phyloP scores from a whole-genome alignment of 495 filamentous ascomycete species.

The Podospora fimiseda region DNA sequence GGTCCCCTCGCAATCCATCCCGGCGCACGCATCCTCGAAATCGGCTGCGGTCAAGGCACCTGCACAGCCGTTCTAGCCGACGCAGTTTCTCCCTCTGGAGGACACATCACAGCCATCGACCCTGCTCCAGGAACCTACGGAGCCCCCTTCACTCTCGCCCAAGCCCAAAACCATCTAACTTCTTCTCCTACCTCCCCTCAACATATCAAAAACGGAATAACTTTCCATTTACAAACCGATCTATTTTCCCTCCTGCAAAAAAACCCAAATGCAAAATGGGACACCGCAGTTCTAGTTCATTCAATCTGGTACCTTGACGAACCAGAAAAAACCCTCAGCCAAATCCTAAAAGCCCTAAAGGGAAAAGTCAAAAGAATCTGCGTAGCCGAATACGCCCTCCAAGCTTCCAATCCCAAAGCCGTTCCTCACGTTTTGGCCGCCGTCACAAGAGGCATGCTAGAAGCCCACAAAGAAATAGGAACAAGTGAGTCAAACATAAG shows the following conservation, averaged over 20 bases:
- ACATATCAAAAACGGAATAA: slow-evolving; percentile 21
- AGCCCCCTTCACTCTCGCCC: slow-evolving; percentile 26
- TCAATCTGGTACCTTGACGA: slow-evolving; percentile 46
- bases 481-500: slow-evolving; percentile 19
- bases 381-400: slow-evolving; percentile 37
- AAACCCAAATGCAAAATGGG: slow-evolving; percentile 26
- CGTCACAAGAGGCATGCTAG: slow-evolving; percentile 22
- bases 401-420: slow-evolving; percentile 21
- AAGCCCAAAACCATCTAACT: slow-evolving; percentile 28
- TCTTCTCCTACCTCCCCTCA: slow-evolving; percentile 27
- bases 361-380: slow-evolving; percentile 28
- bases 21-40: slow-evolving; percentile 41
- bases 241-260: slow-evolving; percentile 22
- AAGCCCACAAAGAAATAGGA: slow-evolving; percentile 14
- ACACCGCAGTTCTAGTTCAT: slow-evolving; percentile 43
- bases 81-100: slow-evolving; percentile 32
- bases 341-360: slow-evolving; percentile 28
- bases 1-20: slow-evolving; percentile 19
- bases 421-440: slow-evolving; percentile 40
- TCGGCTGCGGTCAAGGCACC: slow-evolving; percentile 52
- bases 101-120: slow-evolving; percentile 44
- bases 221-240: slow-evolving; percentile 32
- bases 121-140: slow-evolving; percentile 46
- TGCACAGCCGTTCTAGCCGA: slow-evolving; percentile 42
- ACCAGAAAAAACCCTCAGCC: slow-evolving; percentile 15